Base-by-base conservation (phyloP, 2,329 filamentous ascomycete genomes). In the Cytospora piceicola region DNA sequence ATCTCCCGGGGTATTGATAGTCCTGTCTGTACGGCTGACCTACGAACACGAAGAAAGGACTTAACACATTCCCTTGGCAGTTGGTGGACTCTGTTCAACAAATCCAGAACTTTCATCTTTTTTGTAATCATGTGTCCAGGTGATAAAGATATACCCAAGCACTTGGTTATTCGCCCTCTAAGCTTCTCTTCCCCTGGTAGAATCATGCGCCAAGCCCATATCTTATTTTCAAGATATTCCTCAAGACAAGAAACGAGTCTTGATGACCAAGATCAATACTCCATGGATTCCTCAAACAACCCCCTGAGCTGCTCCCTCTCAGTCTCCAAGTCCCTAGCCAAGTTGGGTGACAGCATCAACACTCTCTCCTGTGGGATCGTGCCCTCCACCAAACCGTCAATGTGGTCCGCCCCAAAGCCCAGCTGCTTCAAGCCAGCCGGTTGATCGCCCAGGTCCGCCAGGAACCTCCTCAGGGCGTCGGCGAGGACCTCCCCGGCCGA, bases 331-430 rank as follows among this genome's bases (percentile, higher is more conserved):
- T 93, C 90, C 70, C 84, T 85, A 49, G 86, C 87, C 72, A 99
- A 77, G 30, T 86, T 93, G 0, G 95, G 96, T 34, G 95, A 95
- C 68, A 99, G 79, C 90, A 94, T 95, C 73, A 99, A 77, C 63
- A 99, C 96, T 70, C 95, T 83, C 64, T 88, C 88, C 80, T 99
- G 95, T 6, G 95, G 95, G 68, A 99, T 89, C 0, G 95, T 99
- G 1, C 95, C 96, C 77, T 98, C 94, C 1, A 99, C 93, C 69
- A 99, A 80, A 12, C 82, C 87, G 69, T 96, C 92, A 22, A 99
- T 82, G 79, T 98, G 87, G 49, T 87, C 85, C 20, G 77, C 79
- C 61, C 84, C 84, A 74, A 98, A 99, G 0, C 95, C 96, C 15
- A 99, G 79, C 46, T 86, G 88, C 79, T 91, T 93, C 70, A 99